phyloP scores from a whole-genome alignment of 495 filamentous ascomycete species.

The Neurospora sp. region DNA sequence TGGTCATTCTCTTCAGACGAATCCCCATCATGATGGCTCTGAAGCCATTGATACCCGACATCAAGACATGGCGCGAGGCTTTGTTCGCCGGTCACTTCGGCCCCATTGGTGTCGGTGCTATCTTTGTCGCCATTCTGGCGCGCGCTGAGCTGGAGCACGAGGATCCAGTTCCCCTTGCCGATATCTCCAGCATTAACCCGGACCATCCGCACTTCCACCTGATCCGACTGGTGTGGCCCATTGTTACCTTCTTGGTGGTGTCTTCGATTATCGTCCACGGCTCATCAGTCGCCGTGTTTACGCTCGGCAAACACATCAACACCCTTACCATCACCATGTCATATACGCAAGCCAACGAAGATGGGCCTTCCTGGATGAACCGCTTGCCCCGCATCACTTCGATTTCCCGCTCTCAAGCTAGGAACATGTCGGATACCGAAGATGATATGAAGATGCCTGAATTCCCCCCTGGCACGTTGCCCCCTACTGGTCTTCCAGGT shows the following conservation, averaged over 20 bases:
- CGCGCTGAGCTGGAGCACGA: constrained; percentile 76
- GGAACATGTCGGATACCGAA: constrained; percentile 48
- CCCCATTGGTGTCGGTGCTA: constrained; percentile 93
- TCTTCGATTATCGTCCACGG: constrained; percentile 93
- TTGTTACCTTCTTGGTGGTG: constrained; percentile 89
- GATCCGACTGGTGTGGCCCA: constrained; percentile 85
- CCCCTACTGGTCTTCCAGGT: constrained; percentile 61
- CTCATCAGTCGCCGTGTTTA: constrained; percentile 96
- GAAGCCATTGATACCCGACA: constrained; percentile 89
- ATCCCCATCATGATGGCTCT: constrained; percentile 91
- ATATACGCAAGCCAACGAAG: constrained; percentile 81
- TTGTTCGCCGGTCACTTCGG: constrained; percentile 98
- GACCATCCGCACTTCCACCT: constrained; percentile 52
- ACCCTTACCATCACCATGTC: constrained; percentile 92
- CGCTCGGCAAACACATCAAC: constrained; percentile 96
- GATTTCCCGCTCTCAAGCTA: constrained; percentile 75
- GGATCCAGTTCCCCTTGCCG: constrained; percentile 55
- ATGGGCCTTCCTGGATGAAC: constrained; percentile 90
- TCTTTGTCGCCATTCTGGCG: constrained; percentile 89
- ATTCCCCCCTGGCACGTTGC: constrained; percentile 68
- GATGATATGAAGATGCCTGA: constrained; percentile 50
- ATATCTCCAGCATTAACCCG: constrained; percentile 37
- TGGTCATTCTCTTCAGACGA: constrained; percentile 91
- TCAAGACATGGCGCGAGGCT: constrained; percentile 98
- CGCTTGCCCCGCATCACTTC: constrained; percentile 85